Evolutionary conservation across 2,329 filamentous ascomycete genomes (phyloP), one percentile per base, ranked within the genome.

Genomic region (Fusarium agapanthi): DNA sequence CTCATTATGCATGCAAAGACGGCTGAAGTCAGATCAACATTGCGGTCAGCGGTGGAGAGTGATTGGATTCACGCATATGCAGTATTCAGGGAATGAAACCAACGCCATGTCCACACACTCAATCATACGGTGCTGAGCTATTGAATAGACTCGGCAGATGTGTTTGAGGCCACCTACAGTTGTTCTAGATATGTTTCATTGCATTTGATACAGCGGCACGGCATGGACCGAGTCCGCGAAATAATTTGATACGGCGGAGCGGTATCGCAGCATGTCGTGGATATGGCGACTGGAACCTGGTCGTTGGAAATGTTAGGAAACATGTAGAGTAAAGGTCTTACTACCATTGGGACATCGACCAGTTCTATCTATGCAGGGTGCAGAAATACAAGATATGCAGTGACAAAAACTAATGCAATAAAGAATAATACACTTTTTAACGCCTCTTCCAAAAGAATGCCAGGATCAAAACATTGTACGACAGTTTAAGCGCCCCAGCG

Each of bases 391-490:
- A 20, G 7, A 10, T 30, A 48, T 35, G 24, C 9, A 18, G 12
- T 45, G 24, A 1, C 7, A 22, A 48, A 0, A 2, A 9, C 8
- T 5, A 9, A 10, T 2, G 7, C 18, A 16, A 40, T 10, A 8
- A 12, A 16, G 1, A 11, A 18, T n/a, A 24, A 35, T 18, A 38
- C 2, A 22, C 59, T 43, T 64, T 69, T 69, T 20, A 69, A 43
- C 71, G 67, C 54, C 63, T 74, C 32, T 63, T 61, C 74, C 73
- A 76, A 15, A 76, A 76, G 38, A 76, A 76, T 3, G 13, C 66
- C n/a, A 70, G 14, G n/a, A 76, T 76, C 58, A 76, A 51, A 11
- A 73, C 65, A 56, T 76, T 76, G 4, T 76, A 76, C 0, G 48
- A 50, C 7, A 76, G 34, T 16, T 76, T 76, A 6, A 76, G 60